These are phyloP conservation scores for Lipomyces orientalis DNA, from an alignment of 805 yeast species.

Conservation along the genomic window DNA sequence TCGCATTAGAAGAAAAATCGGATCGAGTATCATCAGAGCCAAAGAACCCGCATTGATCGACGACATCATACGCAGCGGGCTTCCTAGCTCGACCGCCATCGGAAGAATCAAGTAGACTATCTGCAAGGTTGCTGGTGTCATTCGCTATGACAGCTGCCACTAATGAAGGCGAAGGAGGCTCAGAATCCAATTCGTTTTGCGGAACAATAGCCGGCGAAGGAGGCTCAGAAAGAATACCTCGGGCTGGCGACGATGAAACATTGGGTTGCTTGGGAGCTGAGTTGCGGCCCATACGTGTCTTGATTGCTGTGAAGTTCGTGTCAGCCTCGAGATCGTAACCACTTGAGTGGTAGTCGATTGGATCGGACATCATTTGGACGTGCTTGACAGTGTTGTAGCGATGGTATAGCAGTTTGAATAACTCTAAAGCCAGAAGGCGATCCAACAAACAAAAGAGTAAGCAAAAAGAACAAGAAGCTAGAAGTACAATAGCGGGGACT, in stretches of 20 bases:
- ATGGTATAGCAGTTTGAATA: neutral
- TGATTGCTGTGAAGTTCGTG: neutral
- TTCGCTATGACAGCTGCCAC: neutral
- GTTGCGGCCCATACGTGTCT: constrained; percentile 1
- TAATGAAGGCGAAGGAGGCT: neutral
- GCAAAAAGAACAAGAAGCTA: constrained; percentile 13
- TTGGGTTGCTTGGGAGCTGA: neutral
- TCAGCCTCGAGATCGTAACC: constrained; percentile 9
- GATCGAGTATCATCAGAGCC: constrained; percentile 8
- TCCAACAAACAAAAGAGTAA: neutral
- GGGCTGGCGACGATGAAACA: constrained; percentile 22
- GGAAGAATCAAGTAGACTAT: neutral
- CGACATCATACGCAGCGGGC: neutral
- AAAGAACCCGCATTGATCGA: neutral
- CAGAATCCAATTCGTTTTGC: constrained; percentile 1
- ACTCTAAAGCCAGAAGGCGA: constrained; percentile 1
- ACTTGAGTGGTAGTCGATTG: constrained; percentile 24
- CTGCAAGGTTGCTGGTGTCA: neutral
- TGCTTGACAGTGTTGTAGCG: neutral
- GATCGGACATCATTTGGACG: constrained; percentile 18
- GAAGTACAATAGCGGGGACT: constrained; percentile 3
- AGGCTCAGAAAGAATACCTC: neutral
- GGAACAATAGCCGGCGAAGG: neutral
- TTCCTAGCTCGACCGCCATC: neutral
- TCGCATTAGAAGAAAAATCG: constrained; percentile 1